Base-by-base conservation (phyloP, 176 grass and related monocot genomes). In the Puya raimondii region DNA sequence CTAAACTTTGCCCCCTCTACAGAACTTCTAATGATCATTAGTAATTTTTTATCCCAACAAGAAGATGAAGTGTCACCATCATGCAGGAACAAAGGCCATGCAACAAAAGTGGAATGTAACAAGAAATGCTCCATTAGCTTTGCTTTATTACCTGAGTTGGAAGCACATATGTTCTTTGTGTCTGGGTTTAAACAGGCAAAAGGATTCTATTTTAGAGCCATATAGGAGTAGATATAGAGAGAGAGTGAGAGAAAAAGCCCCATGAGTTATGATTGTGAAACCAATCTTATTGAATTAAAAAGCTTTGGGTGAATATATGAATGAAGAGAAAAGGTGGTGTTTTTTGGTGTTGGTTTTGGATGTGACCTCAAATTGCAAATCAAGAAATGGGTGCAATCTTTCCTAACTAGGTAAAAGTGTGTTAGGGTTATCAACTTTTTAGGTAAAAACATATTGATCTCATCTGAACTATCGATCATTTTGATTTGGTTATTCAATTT, bases 21-120 rank as follows among this genome's bases (percentile, higher is more conserved):
- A 5, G 10, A 18, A 61, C n/a, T 10, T 67, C 64, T 67, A 11
- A 48, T 11, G 10, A 42, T 0, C 63, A 48, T 47, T 12, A 67
- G n/a, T 33, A 10, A 10, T 1, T 48, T 48, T 42, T 42, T 0
- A 13, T n/a, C 9, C 65, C 65, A 33, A 9, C 27, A 48, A 33
- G 15, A 67, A 42, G 65, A 48, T 48, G 65, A 67, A 67, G 65
- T 16, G 65, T 67, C 65, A 47, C 27, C 65, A 67, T 67, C 65
- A 67, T 48, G 65, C 27, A 47, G 2, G 65, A 67, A 67, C 65
- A 67, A 67, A 16, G 7, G 16, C 8, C 3, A 18, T 16, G 2
- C 17, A 21, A 61, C 17, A 22, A 61, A 58, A 17, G 10, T 10
- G 2, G 56, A 61, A 20, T 7, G 1, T 18, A 22, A 21, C 56